Evolutionary conservation across 2,329 filamentous ascomycete species (phyloP).

Genomic region (Stromatinia cepivora): DNA sequence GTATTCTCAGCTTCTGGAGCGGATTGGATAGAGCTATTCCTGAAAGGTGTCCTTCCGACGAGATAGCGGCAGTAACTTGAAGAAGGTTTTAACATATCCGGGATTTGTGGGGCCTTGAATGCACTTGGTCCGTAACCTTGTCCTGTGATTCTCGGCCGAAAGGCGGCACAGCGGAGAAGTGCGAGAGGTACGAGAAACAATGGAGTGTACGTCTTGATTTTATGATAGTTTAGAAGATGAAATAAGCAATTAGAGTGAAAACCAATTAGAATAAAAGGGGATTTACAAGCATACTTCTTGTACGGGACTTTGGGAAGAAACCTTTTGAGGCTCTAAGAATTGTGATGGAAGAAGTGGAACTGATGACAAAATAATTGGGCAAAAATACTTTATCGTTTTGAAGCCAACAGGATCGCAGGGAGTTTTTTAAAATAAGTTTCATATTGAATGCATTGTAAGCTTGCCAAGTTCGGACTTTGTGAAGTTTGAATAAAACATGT

Average conservation of each 20-base stretch:
- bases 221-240: not conserved
- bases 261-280: not conserved
- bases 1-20: not conserved
- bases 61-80: not conserved
- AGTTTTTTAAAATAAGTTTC: not conserved
- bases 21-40: not conserved
- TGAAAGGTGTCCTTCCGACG: not conserved
- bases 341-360: not conserved
- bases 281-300: not conserved
- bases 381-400: not conserved
- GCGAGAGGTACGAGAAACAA: not conserved
- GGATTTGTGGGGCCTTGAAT: not conserved
- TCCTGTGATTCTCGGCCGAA: not conserved
- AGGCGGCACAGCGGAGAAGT: not conserved
- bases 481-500: not conserved
- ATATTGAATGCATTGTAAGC: not conserved
- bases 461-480: not conserved
- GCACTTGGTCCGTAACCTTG: slow-evolving; percentile 9
- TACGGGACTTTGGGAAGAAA: too few species aligned
- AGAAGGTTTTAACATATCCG: not conserved
- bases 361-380: not conserved
- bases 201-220: not conserved
- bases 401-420: not conserved
- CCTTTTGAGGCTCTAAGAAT: not conserved
- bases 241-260: not conserved